These are phyloP conservation scores for Raphanus sativus DNA, from an alignment of 345 rosid species.

Conservation along the genomic window DNA sequence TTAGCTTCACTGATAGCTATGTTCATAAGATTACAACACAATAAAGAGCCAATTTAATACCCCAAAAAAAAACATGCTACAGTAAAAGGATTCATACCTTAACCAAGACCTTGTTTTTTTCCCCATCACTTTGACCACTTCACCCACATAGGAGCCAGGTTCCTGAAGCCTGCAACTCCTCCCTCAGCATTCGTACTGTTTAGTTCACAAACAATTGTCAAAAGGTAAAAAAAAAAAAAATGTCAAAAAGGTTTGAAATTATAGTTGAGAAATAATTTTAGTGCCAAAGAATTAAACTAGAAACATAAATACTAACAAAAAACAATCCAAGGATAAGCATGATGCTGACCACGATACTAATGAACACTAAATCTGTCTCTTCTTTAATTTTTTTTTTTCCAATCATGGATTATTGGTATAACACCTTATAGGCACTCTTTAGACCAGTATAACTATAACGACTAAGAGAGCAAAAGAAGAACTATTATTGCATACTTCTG, in stretches of 20 bases:
- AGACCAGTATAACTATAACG: too few relatives aligned
- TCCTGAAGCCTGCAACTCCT: constrained; percentile 96
- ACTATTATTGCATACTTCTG: not conserved
- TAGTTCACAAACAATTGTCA: not conserved
- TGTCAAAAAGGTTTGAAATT: not conserved
- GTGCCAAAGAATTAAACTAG: too few relatives aligned
- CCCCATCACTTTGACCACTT: constrained; percentile 99
- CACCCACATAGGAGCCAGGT: constrained; percentile 99
- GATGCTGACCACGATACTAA: too few relatives aligned
- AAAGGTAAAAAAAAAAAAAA: too few relatives aligned
- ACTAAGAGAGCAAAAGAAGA: not conserved
- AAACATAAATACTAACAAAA: not conserved
- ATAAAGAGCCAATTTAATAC: not conserved
- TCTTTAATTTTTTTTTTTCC: not conserved
- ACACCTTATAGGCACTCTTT: not conserved
- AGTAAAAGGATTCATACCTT: constrained; percentile 56
- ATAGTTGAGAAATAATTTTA: too few relatives aligned
- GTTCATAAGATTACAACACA: not conserved
- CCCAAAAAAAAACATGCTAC: not conserved
- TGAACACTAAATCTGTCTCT: not conserved
- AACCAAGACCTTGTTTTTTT: constrained; percentile 92
- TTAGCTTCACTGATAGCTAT: too few relatives aligned
- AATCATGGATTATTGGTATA: not conserved
- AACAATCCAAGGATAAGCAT: too few relatives aligned
- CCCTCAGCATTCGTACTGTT: constrained; percentile 91